These are phyloP conservation scores for Pholiota adiposa DNA, from an alignment of 1,284 basidiomycete species.

Conservation along the genomic window DNA sequence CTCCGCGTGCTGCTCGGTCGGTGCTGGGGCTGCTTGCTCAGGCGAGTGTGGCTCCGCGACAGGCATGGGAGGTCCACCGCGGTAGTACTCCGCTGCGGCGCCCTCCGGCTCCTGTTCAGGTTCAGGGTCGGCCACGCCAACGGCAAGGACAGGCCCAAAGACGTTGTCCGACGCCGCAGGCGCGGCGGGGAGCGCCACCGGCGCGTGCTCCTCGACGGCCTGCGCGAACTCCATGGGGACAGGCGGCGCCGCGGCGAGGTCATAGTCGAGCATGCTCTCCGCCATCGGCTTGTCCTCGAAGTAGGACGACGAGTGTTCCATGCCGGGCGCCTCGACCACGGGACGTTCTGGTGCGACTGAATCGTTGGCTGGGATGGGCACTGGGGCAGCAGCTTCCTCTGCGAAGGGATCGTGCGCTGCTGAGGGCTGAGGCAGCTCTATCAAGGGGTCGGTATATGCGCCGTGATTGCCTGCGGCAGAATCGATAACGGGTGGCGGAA, in stretches of 20 bases:
- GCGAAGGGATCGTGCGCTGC: slow-evolving; percentile 6
- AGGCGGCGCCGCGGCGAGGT: slow-evolving; percentile 10
- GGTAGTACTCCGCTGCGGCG: slow-evolving; percentile 20
- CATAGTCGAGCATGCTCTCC: slow-evolving; percentile 24
- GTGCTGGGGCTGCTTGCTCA: neutral
- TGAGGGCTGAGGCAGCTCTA: neutral
- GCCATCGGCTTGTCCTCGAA: slow-evolving; percentile 31
- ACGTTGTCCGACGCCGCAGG: neutral
- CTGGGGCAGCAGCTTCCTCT: slow-evolving; percentile 7
- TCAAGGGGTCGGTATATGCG: slow-evolving; percentile 7
- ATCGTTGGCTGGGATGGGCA: slow-evolving; percentile 2
- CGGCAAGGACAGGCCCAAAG: neutral
- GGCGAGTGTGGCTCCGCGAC: slow-evolving; percentile 12
- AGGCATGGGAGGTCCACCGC: slow-evolving; percentile 18
- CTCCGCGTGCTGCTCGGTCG: too few relatives aligned
- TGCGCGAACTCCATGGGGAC: slow-evolving; percentile 14
- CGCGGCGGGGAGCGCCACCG: neutral
- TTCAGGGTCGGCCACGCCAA: neutral
- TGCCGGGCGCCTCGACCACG: neutral
- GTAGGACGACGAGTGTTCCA: slow-evolving; percentile 23
- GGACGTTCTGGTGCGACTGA: neutral
- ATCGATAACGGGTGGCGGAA: slow-evolving; percentile 7
- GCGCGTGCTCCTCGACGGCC: slow-evolving; percentile 18
- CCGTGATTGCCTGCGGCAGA: slow-evolving; percentile 12
- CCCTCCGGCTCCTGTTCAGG: slow-evolving; percentile 5